phyloP scores from a whole-genome alignment of 1,139 yeast genomes.

The Suhomyces choctaworum region DNA sequence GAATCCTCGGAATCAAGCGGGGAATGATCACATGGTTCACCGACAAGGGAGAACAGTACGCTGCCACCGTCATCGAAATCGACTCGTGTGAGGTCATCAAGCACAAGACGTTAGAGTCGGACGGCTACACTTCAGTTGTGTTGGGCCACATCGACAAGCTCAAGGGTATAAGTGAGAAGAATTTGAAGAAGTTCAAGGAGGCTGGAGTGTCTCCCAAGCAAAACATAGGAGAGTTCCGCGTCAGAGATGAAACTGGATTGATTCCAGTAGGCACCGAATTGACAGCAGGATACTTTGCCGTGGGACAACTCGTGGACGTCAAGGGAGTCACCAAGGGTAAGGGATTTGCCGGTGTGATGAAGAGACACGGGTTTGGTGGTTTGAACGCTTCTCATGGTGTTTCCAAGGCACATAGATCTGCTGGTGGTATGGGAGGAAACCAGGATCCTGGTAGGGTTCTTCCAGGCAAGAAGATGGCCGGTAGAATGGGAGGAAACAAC shows the following conservation, averaged over 20 bases:
- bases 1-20: constrained; percentile 75
- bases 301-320: constrained; percentile 83
- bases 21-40: constrained; percentile 91
- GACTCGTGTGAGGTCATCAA: constrained; percentile 84
- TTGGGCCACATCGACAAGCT: constrained; percentile 81
- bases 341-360: constrained; percentile 99
- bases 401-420: constrained; percentile 88
- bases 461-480: constrained; percentile 98
- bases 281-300: constrained; percentile 78
- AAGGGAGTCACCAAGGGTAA: constrained; percentile 86
- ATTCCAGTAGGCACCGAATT: constrained; percentile 78
- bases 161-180: constrained; percentile 61
- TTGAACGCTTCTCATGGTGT: constrained; percentile 95
- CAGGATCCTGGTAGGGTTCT: constrained; percentile 94
- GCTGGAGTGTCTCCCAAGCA: constrained; percentile 87
- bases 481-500: constrained; percentile 83
- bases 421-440: constrained; percentile 96
- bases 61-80: constrained; percentile 85
- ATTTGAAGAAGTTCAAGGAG: constrained; percentile 76
- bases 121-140: constrained; percentile 85
- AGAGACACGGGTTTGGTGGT: constrained; percentile 91
- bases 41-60: constrained; percentile 63
- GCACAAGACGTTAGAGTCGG: constrained; percentile 63
- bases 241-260: constrained; percentile 63
- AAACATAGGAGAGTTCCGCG: constrained; percentile 73